Percentiles rank a stretch among this genome's conserved stretches.
phyloP scores from a whole-genome alignment of 257 asterid genomes.

The Salvia miltiorrhiza region DNA sequence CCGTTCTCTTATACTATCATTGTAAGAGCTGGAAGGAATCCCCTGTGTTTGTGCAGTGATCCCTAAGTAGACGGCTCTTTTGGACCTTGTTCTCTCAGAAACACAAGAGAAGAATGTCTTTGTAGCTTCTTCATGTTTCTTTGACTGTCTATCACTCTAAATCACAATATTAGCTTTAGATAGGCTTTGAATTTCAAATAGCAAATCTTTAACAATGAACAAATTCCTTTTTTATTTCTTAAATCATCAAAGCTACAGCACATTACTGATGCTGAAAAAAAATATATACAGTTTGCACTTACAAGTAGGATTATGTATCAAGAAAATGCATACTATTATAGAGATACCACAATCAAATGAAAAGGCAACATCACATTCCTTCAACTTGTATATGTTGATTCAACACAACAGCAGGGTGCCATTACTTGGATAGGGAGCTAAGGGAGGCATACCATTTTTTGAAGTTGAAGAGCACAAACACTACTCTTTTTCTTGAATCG shows the following conservation, averaged over 20 bases:
- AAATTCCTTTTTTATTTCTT: too few species aligned
- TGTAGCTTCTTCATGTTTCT: not conserved
- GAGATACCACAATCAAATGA: too few species aligned
- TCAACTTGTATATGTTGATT: too few species aligned
- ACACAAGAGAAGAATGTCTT: not conserved
- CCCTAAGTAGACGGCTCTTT: not conserved
- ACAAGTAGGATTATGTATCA: too few species aligned
- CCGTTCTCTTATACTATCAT: not conserved
- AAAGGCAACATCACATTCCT: too few species aligned
- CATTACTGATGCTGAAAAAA: too few species aligned
- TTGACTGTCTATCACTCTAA: constrained; percentile 12
- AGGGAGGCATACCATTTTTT: not conserved
- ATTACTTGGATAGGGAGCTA: too few species aligned
- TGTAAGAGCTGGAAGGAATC: not conserved
- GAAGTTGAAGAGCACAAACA: not conserved
- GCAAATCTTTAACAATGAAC: not conserved
- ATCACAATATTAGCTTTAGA: not conserved
- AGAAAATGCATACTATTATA: too few species aligned
- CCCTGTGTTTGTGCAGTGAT: not conserved
- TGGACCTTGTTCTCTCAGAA: constrained; percentile 16
- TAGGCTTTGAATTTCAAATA: not conserved
- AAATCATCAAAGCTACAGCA: not conserved
- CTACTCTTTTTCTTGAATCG: not conserved
- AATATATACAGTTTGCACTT: too few species aligned
- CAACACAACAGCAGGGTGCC: too few species aligned